Base-by-base conservation (phyloP, 2,329 filamentous ascomycete species). In the Sodiomyces alkalinus region DNA sequence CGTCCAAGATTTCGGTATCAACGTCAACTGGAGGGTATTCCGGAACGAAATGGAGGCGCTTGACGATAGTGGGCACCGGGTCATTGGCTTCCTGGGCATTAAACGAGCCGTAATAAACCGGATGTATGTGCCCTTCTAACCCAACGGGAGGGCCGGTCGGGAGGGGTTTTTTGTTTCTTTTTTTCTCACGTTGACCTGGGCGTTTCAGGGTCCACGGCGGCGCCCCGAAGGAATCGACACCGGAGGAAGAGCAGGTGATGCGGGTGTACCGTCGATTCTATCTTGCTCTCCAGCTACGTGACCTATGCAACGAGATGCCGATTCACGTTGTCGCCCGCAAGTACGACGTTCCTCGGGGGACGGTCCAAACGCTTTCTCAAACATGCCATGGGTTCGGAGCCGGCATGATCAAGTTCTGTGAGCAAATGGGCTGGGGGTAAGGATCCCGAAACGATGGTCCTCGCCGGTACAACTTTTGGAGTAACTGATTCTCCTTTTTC, bases 321-420 rank as follows among this genome's bases (percentile, higher is more conserved):
- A 62, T 85, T 18, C 70, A 80, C 38, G 53, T 62, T 3, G 74
- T 85, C 17, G 74, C 79, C 16, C 60, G 61, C 11, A 81, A 80
- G 43, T 86, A 81, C 44, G 66, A 71, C 35, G 69, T 72, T 33
- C 71, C 77, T 7, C 66, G 80, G 13, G 80, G 79, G 2, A 62
- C 67, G 5, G 69, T 85, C 8, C 80, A 86, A 48, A 79, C 63
- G 13, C 58, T 85, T 2, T 69, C 77, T 3, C 77, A 82, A 41
- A 78, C 74, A 2, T 83, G 79, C 39, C 73, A 82, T 38, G 80
- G 80, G 0, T 86, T 85, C 42, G 80, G 78, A 4, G 75, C 76
- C 2, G 78, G 78, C 4, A 81, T 83, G 60, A 70, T 85, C 34
- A 82, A 80, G 39, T 85, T 85, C 43, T 85, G 79, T 43, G 64